Evolutionary conservation across 2,329 filamentous ascomycete species (phyloP), one percentile per base, ranked within the genome.

Genomic region (Hypoxylon sp.): DNA sequence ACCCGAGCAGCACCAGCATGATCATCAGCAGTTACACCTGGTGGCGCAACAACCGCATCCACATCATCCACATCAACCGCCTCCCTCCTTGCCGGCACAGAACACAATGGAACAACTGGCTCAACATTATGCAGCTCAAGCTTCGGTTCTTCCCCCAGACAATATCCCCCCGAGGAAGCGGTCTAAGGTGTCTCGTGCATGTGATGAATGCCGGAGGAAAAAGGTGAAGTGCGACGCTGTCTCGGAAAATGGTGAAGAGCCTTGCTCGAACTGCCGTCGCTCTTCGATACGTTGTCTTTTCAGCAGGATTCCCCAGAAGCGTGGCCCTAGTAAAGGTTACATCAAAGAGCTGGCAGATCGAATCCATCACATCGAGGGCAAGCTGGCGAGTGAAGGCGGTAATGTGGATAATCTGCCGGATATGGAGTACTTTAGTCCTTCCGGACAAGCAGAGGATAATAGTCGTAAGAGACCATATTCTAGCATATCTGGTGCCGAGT

Each of bases 331-430:
- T 75, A 97, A 97, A 85, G 93, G 93, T 85, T 97, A 97, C 73
- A 97, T 97, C 77, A 97, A 96, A 76, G 93, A 97, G 77, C 85
- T 97, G 20, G 93, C 93, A 22, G 93, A 97, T 75, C 85, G 93
- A 24, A 88, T 97, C 63, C 89, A 94, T 72, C 90, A 87, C 44
- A 89, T 97, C 46, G 93, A 97, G 76, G 91, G 90, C 69, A 91
- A 93, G 74, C 87, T 96, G 61, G 86, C 85, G 40, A 83, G 80
- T 7, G 84, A 86, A 63, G 79, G 73, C 40, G 73, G 78, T 61
- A 81, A 77, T 40, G 79, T 81, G 56, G 81, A 83, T 55, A 77
- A 40, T 20, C 16, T 40, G 8, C 36, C 36, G 11, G 36, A 40
- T 18, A 40, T 40, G 3, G 36, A 40, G 8, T 40, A 40, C 16